These are phyloP conservation scores for Leishmania major DNA, from an alignment of 208 protist genomes.

Conservation along the genomic window DNA sequence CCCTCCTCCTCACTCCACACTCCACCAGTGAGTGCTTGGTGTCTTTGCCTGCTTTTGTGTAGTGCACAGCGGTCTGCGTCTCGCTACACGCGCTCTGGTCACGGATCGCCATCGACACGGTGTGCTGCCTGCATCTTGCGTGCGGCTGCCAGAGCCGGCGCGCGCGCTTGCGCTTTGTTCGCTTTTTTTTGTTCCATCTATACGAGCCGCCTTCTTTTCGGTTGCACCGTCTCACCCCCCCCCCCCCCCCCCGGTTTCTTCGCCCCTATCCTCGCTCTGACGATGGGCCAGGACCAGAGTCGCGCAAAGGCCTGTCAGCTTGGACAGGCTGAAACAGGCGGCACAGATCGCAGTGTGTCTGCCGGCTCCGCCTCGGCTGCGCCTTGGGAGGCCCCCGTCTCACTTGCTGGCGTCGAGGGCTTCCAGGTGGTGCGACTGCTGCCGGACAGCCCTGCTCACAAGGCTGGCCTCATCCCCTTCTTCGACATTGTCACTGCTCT, in stretches of 20 bases:
- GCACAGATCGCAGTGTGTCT: not conserved
- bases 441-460: constrained; percentile 74
- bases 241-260: too few relatives aligned
- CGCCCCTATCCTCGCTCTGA: not conserved
- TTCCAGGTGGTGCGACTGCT: constrained; percentile 83
- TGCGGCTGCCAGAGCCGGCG: not conserved
- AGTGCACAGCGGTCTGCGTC: not conserved
- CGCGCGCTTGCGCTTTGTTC: not conserved
- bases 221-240: not conserved
- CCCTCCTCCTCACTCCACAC: not conserved
- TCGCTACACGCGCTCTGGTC: not conserved
- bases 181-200: not conserved
- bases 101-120: not conserved
- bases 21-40: not conserved
- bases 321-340: not conserved
- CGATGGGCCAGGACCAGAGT: constrained; percentile 62
- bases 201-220: not conserved
- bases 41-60: not conserved
- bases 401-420: constrained; percentile 48
- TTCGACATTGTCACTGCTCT: constrained; percentile 89
- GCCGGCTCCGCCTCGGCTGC: not conserved
- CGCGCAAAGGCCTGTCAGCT: constrained; percentile 7
- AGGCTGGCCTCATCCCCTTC: constrained; percentile 78
- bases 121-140: not conserved
- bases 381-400: not conserved